phyloP scores from a whole-genome alignment of 768 basidiomycete genomes.

The Boletus rubropictus region DNA sequence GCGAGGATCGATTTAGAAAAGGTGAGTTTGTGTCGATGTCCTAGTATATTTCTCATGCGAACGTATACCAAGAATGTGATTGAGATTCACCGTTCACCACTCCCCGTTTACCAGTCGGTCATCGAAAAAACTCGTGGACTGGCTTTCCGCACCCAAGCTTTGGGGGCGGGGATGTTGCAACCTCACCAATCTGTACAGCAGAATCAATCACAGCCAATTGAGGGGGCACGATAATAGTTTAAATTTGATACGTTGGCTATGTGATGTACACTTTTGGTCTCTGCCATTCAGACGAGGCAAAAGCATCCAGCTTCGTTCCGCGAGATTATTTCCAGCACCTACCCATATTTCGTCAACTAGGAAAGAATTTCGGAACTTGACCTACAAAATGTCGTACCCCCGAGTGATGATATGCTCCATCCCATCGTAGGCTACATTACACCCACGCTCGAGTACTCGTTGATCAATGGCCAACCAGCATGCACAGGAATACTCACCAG shows the following conservation, averaged over 20 bases:
- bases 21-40: constrained; percentile 34
- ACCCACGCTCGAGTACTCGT: constrained; percentile 31
- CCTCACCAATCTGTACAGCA: constrained; percentile 28
- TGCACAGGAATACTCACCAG: constrained; percentile 39
- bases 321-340: constrained; percentile 36
- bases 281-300: not conserved
- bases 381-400: constrained; percentile 43
- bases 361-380: not conserved
- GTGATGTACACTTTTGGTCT: constrained; percentile 5
- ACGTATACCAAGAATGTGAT: constrained; percentile 75
- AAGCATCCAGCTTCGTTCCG: not conserved
- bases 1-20: constrained; percentile 98
- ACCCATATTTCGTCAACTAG: not conserved
- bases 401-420: constrained; percentile 35
- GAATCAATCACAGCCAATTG: constrained; percentile 27
- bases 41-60: constrained; percentile 2
- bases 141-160: constrained; percentile 83
- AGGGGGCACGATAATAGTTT: constrained; percentile 23
- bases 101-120: constrained; percentile 87
- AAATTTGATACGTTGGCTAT: not conserved
- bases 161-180: constrained; percentile 70
- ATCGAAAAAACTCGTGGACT: constrained; percentile 95
- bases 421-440: constrained; percentile 37
- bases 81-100: constrained; percentile 84
- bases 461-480: not conserved